phyloP scores from a whole-genome alignment of 208 protist species.

The Phytomonas sp. region DNA sequence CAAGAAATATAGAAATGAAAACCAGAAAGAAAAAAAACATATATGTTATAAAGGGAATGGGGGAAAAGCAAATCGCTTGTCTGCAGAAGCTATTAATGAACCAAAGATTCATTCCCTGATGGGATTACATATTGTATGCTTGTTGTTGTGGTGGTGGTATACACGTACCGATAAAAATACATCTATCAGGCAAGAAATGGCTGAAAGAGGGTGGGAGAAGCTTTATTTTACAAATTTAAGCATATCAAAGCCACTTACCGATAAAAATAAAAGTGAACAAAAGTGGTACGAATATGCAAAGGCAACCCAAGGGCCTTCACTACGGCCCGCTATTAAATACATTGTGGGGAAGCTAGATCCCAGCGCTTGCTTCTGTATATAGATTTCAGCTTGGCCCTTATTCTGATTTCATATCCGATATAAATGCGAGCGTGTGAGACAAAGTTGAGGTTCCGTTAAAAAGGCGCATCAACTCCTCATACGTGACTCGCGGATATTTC shows the following conservation, averaged over 20 bases:
- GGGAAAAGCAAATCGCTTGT: neutral
- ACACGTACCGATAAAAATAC: neutral
- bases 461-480: conserved; percentile 77
- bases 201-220: neutral
- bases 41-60: neutral
- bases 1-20: neutral
- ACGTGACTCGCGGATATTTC: conserved; percentile 47
- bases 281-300: neutral
- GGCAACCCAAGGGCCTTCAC: neutral
- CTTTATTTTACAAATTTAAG: neutral
- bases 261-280: neutral
- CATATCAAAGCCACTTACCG: neutral
- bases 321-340: neutral
- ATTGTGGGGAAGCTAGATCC: neutral
- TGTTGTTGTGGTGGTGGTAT: neutral
- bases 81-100: neutral
- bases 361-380: neutral
- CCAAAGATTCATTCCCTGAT: neutral
- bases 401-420: conserved; percentile 22
- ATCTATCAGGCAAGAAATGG: neutral
- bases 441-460: conserved; percentile 86
- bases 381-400: neutral
- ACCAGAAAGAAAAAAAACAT: neutral
- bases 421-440: conserved; percentile 54
- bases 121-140: neutral